Evolutionary conservation across 176 grass and related monocot genomes (phyloP).

Genomic region (Urochloa ruziziensis): DNA sequence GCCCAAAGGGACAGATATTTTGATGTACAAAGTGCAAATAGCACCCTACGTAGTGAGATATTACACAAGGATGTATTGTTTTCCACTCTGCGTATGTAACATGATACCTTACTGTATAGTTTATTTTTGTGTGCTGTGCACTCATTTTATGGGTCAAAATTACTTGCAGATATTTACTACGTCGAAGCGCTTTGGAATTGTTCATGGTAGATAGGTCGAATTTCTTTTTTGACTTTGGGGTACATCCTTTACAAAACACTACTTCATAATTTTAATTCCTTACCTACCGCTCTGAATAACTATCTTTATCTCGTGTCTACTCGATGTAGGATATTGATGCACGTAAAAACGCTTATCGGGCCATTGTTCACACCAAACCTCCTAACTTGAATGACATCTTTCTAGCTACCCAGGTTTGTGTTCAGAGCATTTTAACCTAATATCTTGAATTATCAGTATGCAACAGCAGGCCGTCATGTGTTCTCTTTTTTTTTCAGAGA

Average conservation of each 20-base stretch:
- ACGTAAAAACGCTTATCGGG: conserved; percentile 90
- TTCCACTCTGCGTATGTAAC: background rate
- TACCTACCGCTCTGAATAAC: conserved; percentile 13
- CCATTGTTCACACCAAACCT: conserved; percentile 87
- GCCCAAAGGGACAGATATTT: too few species aligned
- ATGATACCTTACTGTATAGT: background rate
- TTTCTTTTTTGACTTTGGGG: conserved; percentile 98
- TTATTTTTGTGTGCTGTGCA: background rate
- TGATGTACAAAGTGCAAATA: too few species aligned
- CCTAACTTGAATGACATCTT: conserved; percentile 94
- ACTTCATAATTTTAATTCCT: conserved; percentile 12
- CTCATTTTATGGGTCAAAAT: conserved; percentile 26
- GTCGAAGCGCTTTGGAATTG: conserved; percentile 96
- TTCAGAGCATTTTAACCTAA: conserved; percentile 15
- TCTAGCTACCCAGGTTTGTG: conserved; percentile 91
- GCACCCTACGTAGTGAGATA: too few species aligned
- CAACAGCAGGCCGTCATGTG: conserved; percentile 2
- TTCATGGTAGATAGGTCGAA: conserved; percentile 99
- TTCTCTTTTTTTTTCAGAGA: conserved; percentile 64
- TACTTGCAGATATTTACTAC: conserved; percentile 80
- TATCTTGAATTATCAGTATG: conserved; percentile 11
- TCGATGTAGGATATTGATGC: conserved; percentile 79
- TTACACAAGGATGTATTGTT: too few species aligned
- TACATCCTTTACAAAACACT: conserved; percentile 38
- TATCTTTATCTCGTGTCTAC: conserved; percentile 30